These are phyloP conservation scores for Sarcocystis neurona DNA, from an alignment of 169 alveolate genomes.

Conservation along the genomic window DNA sequence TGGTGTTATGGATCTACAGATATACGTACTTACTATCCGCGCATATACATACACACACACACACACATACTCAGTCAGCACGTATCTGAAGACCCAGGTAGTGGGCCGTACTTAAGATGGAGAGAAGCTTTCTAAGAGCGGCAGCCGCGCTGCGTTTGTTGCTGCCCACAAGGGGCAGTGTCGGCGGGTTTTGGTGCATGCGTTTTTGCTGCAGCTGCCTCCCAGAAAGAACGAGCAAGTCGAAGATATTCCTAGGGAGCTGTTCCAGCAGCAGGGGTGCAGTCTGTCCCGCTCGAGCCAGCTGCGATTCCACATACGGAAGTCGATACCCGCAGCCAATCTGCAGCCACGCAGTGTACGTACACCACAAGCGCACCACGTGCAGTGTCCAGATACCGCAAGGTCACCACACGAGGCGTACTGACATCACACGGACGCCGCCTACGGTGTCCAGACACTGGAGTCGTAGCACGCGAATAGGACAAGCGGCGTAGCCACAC, in stretches of 20 bases:
- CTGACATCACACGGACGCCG: too few relatives aligned
- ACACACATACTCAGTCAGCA: too few relatives aligned
- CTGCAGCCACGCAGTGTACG: not conserved
- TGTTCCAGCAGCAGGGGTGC: conserved; percentile 4
- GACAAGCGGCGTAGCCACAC: too few relatives aligned
- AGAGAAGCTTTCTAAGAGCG: conserved; percentile 52
- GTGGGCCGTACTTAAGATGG: conserved; percentile 44
- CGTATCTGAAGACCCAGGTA: too few relatives aligned
- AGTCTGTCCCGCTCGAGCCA: conserved; percentile 42
- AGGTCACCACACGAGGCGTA: too few relatives aligned
- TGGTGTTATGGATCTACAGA: too few relatives aligned
- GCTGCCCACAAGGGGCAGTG: conserved; percentile 45
- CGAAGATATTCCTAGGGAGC: conserved; percentile 47
- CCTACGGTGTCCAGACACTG: too few relatives aligned
- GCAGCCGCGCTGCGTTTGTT: conserved; percentile 55
- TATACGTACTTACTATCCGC: too few relatives aligned
- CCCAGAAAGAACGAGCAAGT: conserved; percentile 55
- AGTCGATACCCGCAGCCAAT: conserved; percentile 61
- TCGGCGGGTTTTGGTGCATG: conserved; percentile 46
- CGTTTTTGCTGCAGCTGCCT: conserved; percentile 51
- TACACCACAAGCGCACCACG: too few relatives aligned
- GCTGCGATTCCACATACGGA: conserved; percentile 51
- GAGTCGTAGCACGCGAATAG: too few relatives aligned
- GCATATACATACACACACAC: too few relatives aligned
- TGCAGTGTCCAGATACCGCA: too few relatives aligned